Conservation (phyloP, 352 stramenopile genomes). For the Phytophthora ohioensis region DNA sequence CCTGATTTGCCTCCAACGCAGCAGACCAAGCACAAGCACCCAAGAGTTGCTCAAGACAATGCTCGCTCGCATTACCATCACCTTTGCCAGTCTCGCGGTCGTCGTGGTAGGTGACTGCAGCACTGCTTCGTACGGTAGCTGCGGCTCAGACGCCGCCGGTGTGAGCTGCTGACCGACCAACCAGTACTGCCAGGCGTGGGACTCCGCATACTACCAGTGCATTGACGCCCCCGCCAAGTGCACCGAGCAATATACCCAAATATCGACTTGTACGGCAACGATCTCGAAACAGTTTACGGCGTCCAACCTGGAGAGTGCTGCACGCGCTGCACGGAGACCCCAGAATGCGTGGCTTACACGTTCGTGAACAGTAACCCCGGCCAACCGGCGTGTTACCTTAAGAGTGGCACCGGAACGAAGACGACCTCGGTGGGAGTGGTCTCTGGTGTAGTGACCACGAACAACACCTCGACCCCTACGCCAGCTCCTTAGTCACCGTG, state of each 20-base stretch:
- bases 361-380: constrained; percentile 50
- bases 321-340: constrained; percentile 24
- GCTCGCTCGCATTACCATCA: constrained; percentile 28
- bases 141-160: constrained; percentile 21
- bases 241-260: constrained; percentile 37
- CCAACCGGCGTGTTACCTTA: constrained; percentile 46
- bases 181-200: constrained; percentile 41
- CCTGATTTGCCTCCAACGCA: constrained; percentile 9
- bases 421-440: constrained; percentile 32
- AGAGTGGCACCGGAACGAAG: constrained; percentile 22
- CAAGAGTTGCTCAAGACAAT: constrained; percentile 27
- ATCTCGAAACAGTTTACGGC: constrained; percentile 41
- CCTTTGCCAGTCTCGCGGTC: constrained; percentile 7
- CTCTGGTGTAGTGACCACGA: constrained; percentile 38
- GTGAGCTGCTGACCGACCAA: constrained; percentile 26
- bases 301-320: constrained; percentile 40
- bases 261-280: constrained; percentile 45
- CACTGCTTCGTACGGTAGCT: constrained; percentile 13
- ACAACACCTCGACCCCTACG: constrained; percentile 17
- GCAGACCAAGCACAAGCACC: constrained; percentile 4
- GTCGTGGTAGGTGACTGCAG: constrained; percentile 5
- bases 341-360: constrained; percentile 37
- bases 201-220: constrained; percentile 40
- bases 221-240: constrained; percentile 25
- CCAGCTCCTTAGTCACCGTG: neutral